phyloP scores from a whole-genome alignment of 2,329 filamentous ascomycete species.

The Rhynchosporium graminicola region DNA sequence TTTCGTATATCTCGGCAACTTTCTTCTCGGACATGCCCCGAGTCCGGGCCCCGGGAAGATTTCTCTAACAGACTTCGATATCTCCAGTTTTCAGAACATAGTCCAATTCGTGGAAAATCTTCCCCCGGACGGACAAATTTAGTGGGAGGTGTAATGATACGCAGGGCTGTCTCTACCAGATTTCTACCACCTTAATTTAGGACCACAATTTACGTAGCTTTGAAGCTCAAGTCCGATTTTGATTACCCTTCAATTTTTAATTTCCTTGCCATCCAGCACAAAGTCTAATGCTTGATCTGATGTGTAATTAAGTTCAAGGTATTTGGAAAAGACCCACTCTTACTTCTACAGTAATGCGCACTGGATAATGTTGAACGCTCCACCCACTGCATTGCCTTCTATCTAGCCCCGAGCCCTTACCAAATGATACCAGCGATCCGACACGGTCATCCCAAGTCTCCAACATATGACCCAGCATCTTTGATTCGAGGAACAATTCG shows the following conservation, averaged over 20 bases:
- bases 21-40: neutral
- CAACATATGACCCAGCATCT: neutral
- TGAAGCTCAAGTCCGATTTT: no score
- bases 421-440: neutral
- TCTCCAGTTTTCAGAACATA: neutral
- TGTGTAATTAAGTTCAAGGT: no score
- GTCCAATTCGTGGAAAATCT: conserved; percentile 1
- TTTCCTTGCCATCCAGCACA: no score
- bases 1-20: neutral
- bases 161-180: neutral
- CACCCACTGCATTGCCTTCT: no score
- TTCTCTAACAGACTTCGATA: neutral
- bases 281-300: no score
- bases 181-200: no score
- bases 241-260: no score
- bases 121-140: neutral
- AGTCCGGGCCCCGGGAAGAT: neutral
- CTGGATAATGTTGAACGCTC: no score
- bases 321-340: no score
- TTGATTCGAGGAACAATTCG: conserved; percentile 11
- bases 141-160: neutral
- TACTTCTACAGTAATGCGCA: neutral
- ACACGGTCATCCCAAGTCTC: neutral
- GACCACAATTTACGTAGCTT: no score
- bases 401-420: no score